Conservation (phyloP, 2,329 filamentous ascomycete species). For the Podosphaera xanthii region DNA sequence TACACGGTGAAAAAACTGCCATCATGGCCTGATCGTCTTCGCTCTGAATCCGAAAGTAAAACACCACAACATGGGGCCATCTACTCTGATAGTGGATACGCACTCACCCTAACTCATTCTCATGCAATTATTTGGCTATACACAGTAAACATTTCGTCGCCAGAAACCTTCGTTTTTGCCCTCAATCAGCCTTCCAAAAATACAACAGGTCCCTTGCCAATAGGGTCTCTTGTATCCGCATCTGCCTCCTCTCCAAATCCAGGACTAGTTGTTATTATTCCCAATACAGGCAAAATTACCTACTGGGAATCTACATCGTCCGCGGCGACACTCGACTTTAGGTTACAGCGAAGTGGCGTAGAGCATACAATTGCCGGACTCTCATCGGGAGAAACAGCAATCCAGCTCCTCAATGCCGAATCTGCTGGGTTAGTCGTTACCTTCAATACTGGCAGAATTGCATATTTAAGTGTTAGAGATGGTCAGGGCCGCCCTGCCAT, state of each 20-base stretch:
- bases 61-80: constrained; percentile 43
- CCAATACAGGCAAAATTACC: constrained; percentile 60
- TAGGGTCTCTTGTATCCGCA: constrained; percentile 63
- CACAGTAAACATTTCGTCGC: constrained; percentile 38
- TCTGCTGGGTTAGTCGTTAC: constrained; percentile 64
- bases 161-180: constrained; percentile 59
- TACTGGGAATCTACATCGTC: constrained; percentile 94
- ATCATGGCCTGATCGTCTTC: constrained; percentile 56
- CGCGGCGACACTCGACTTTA: constrained; percentile 58
- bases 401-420: constrained; percentile 62
- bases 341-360: constrained; percentile 58
- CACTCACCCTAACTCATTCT: constrained; percentile 56
- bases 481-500: constrained; percentile 67
- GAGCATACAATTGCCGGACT: constrained; percentile 53
- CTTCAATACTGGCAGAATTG: constrained; percentile 67
- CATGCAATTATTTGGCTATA: constrained; percentile 87
- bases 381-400: constrained; percentile 55
- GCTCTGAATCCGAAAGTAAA: constrained; percentile 26
- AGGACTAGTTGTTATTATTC: constrained; percentile 69
- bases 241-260: constrained; percentile 59
- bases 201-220: constrained; percentile 47
- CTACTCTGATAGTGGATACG: constrained; percentile 44
- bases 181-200: constrained; percentile 51
- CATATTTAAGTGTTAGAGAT: constrained; percentile 70
- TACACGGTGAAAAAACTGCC: constrained; percentile 73